Conservation (phyloP, 805 yeast genomes). For the Middelhovenomyces tepae region DNA sequence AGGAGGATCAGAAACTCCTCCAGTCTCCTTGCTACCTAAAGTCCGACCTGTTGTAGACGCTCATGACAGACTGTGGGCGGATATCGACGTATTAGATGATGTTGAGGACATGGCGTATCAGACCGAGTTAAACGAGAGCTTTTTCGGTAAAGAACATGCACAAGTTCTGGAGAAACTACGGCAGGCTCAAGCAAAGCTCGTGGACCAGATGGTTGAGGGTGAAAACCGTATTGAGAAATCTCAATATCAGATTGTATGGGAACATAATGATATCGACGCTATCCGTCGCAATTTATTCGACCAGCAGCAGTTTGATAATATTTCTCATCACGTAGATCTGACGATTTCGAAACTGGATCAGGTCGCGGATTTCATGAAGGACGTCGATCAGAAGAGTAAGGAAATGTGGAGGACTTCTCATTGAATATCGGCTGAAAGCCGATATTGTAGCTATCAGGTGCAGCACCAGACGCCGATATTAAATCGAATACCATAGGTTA, state of each 20-base stretch:
- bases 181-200: constrained; percentile 43
- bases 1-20: too few species aligned
- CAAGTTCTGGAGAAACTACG: constrained; percentile 46
- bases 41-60: constrained; percentile 52
- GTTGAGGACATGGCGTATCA: constrained; percentile 51
- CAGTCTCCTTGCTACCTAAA: too few species aligned
- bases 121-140: constrained; percentile 26
- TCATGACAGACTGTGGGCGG: constrained; percentile 80
- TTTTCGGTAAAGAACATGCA: constrained; percentile 37
- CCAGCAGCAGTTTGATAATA: constrained; percentile 43
- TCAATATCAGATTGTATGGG: constrained; percentile 26
- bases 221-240: constrained; percentile 21
- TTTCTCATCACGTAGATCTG: constrained; percentile 41
- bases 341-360: constrained; percentile 41
- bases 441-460: too few species aligned
- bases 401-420: constrained; percentile 20
- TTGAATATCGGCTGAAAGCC: too few species aligned
- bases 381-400: constrained; percentile 23
- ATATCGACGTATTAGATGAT: constrained; percentile 76
- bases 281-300: constrained; percentile 33
- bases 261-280: constrained; percentile 26
- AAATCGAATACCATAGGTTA: too few species aligned
- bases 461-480: too few species aligned
- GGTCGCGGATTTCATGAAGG: constrained; percentile 38
- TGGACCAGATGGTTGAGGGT: constrained; percentile 31